Conservation (phyloP, 176 grass and related monocot genomes). For the Zizania latifolia region DNA sequence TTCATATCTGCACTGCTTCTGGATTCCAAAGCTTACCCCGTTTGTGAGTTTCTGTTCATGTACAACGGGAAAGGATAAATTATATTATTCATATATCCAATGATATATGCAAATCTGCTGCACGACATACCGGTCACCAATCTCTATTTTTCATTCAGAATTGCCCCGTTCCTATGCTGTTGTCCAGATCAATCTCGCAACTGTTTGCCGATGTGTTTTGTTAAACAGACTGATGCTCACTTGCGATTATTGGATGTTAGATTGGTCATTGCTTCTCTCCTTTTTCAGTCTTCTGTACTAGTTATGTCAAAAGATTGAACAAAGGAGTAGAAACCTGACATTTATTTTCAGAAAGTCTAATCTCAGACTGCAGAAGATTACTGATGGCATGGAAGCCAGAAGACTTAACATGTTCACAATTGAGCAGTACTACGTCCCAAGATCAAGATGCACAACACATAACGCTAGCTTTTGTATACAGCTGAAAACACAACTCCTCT, state of each 20-base stretch:
- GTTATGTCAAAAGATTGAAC: background rate
- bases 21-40: background rate
- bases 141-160: background rate
- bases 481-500: conserved; percentile 19
- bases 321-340: background rate
- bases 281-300: background rate
- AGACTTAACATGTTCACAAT: no score
- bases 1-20: background rate
- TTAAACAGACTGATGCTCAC: background rate
- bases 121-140: no score
- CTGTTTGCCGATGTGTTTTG: background rate
- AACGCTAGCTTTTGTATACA: conserved; percentile 19
- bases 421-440: no score
- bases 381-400: background rate
- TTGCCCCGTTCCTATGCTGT: background rate
- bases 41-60: background rate
- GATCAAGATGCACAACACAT: no score
- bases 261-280: background rate
- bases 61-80: background rate
- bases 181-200: background rate
- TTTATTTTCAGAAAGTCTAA: background rate
- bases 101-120: background rate
- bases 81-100: no score
- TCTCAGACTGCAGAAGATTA: background rate
- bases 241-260: no score